Evolutionary conservation across 768 basidiomycete genomes (phyloP).

Genomic region (Saitozyma sp.): DNA sequence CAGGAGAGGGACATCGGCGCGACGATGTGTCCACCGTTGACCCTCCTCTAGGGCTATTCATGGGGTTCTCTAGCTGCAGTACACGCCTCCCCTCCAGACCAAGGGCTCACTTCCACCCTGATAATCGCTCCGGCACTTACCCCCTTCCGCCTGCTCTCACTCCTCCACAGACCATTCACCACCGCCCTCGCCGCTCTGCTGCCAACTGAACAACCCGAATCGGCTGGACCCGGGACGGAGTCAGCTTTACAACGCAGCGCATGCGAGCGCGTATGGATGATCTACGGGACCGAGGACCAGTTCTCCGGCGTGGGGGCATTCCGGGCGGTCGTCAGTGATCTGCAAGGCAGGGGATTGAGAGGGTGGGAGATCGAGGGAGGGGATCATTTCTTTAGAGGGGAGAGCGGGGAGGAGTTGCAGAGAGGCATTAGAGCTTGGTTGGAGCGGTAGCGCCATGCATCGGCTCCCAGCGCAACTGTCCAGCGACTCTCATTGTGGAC

Average conservation of each 20-base stretch:
- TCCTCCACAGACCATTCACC: slow-evolving; percentile 22
- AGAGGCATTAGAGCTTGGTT: slow-evolving; percentile 17
- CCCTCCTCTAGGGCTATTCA: slow-evolving; percentile 37
- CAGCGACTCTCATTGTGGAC: not conserved
- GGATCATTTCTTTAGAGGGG: slow-evolving; percentile 56
- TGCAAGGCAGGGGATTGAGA: not conserved
- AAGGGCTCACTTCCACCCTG: slow-evolving; percentile 6
- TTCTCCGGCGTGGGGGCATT: slow-evolving; percentile 25
- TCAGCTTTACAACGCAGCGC: not conserved
- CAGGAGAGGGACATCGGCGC: not conserved
- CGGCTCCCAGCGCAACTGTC: not conserved
- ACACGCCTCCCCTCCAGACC: slow-evolving; percentile 12
- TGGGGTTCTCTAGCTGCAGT: slow-evolving; percentile 32
- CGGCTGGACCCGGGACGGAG: no score
- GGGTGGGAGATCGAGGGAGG: slow-evolving; percentile 54
- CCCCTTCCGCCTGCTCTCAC: slow-evolving; percentile 16
- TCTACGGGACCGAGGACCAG: slow-evolving; percentile 32
- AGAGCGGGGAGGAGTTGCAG: slow-evolving; percentile 16
- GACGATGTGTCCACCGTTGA: not conserved
- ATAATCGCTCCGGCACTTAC: slow-evolving; percentile 31
- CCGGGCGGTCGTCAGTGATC: slow-evolving; percentile 3
- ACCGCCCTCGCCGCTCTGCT: slow-evolving; percentile 7
- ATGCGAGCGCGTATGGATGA: slow-evolving; percentile 11
- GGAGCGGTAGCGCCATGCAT: slow-evolving; percentile 3
- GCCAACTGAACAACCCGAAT: not conserved